Percentiles rank a stretch among this genome's conserved stretches.
Conservation (phyloP, 2,329 filamentous ascomycete species). For the Eurotiales sp. region DNA sequence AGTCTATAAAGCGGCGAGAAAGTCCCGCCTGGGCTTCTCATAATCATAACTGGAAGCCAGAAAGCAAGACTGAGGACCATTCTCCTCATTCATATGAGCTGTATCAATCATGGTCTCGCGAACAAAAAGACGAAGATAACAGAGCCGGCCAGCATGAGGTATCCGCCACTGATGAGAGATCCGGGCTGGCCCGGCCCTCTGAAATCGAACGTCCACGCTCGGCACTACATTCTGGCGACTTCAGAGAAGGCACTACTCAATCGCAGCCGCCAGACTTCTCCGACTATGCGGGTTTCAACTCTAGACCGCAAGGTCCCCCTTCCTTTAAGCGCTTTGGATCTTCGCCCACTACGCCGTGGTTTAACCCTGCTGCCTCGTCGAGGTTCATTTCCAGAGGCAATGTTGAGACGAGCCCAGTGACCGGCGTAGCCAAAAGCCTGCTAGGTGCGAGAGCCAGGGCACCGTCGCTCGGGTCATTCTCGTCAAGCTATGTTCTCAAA, state of each 20-base stretch:
- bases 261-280: conserved; percentile 24
- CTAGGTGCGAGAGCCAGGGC: conserved; percentile 39
- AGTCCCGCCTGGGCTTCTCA: conserved; percentile 70
- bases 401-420: conserved; percentile 18
- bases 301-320: conserved; percentile 14
- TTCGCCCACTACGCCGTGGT: conserved; percentile 58
- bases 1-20: conserved; percentile 75
- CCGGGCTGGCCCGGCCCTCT: conserved; percentile 51
- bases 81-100: conserved; percentile 35
- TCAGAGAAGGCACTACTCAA: conserved; percentile 45
- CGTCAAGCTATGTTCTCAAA: conserved; percentile 77
- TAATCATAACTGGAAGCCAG: conserved; percentile 59
- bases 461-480: conserved; percentile 66
- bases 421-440: conserved; percentile 14
- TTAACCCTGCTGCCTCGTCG: conserved; percentile 31
- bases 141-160: conserved; percentile 32
- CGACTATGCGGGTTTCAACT: conserved; percentile 16
- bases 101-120: conserved; percentile 35
- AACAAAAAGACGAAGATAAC: conserved; percentile 9
- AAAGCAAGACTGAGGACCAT: conserved; percentile 39
- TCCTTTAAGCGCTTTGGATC: conserved; percentile 31
- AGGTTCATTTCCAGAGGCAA: conserved; percentile 13
- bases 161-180: conserved; percentile 32
- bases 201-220: conserved; percentile 81
- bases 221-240: conserved; percentile 61